Conservation (phyloP, 1,139 yeast genomes). For the Scheffersomyces segobiensis region DNA sequence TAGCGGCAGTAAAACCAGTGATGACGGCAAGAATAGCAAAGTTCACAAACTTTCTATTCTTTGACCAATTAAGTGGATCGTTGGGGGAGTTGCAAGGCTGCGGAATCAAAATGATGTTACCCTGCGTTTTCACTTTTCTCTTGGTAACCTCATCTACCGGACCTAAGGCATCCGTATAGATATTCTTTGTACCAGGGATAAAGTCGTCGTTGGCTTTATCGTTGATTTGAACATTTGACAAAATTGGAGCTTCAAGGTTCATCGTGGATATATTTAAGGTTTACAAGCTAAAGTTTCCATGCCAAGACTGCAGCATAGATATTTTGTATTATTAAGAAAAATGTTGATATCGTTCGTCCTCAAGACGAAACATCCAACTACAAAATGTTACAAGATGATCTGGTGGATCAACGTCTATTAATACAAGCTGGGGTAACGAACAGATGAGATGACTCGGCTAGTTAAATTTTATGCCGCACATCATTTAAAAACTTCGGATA, state of each 20-base stretch:
- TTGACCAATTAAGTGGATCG: conserved; percentile 57
- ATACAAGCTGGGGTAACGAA: background rate
- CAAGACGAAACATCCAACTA: background rate
- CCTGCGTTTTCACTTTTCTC: conserved; percentile 10
- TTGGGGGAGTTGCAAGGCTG: conserved; percentile 59
- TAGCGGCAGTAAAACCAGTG: conserved; percentile 38
- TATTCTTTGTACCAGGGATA: conserved; percentile 27
- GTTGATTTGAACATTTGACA: conserved; percentile 12
- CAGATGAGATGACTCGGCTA: background rate
- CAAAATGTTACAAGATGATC: background rate
- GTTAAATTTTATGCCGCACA: background rate
- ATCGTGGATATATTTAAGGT: background rate
- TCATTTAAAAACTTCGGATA: background rate
- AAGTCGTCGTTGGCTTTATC: conserved; percentile 17
- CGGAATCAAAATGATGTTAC: conserved; percentile 47
- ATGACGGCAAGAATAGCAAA: conserved; percentile 22
- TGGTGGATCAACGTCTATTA: background rate
- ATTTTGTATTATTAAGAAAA: background rate
- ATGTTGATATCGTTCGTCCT: background rate
- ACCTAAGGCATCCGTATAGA: conserved; percentile 16
- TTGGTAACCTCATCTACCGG: conserved; percentile 8
- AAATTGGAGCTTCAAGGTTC: background rate
- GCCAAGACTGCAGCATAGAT: background rate
- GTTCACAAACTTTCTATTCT: conserved; percentile 22
- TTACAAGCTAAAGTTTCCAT: background rate